phyloP scores from a whole-genome alignment of 2,329 filamentous ascomycete genomes.

The Colletotrichum sp. region DNA sequence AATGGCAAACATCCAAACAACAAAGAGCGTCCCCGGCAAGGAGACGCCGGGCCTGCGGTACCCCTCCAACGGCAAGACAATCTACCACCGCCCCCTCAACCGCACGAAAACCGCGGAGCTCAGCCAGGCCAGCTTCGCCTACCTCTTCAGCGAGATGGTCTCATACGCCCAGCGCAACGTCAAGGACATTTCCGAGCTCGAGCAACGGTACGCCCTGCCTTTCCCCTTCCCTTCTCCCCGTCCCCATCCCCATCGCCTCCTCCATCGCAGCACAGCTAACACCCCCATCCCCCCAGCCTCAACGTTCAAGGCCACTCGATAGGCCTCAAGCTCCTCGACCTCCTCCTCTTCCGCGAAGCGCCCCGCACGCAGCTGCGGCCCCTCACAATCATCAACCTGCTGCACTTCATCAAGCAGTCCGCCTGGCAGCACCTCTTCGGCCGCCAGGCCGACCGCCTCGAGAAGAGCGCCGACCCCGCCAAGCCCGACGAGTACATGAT shows the following conservation, averaged over 20 bases:
- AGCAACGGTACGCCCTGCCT: constrained; percentile 71
- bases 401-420: constrained; percentile 93
- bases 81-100: constrained; percentile 96
- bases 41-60: constrained; percentile 75
- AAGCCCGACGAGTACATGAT: constrained; percentile 99
- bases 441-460: constrained; percentile 88
- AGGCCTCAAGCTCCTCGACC: constrained; percentile 91
- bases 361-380: constrained; percentile 76
- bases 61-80: constrained; percentile 93
- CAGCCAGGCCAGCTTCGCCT: constrained; percentile 93
- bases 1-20: constrained; percentile 59
- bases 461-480: constrained; percentile 81
- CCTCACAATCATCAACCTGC: constrained; percentile 85
- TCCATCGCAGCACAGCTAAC: neutral
- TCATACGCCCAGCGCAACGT: constrained; percentile 90
- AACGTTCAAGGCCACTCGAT: constrained; percentile 93
- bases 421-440: constrained; percentile 93
- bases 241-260: neutral
- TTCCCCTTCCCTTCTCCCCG: neutral
- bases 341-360: constrained; percentile 85
- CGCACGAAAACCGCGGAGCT: constrained; percentile 87
- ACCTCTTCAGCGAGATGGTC: constrained; percentile 96
- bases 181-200: constrained; percentile 90
- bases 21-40: constrained; percentile 47
- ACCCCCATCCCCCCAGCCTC: constrained; percentile 58